Evolutionary conservation across 768 basidiomycete genomes (phyloP).

Genomic region (Candolleomyces efflorescens): DNA sequence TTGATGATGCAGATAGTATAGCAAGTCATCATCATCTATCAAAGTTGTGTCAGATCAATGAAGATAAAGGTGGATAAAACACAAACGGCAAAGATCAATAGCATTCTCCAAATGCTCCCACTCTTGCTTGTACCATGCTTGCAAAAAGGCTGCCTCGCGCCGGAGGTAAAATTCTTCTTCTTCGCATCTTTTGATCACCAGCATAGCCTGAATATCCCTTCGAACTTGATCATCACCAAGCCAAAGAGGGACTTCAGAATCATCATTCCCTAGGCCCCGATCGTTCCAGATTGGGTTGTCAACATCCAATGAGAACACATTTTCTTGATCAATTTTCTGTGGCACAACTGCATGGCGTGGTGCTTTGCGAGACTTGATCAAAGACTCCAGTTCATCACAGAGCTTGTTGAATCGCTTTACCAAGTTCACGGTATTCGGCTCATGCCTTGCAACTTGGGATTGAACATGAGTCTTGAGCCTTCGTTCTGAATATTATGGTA

Average conservation of each 20-base stretch:
- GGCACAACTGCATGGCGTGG: conserved; percentile 20
- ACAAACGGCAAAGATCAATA: not conserved
- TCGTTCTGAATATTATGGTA: conserved; percentile 17
- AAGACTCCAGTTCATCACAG: conserved; percentile 15
- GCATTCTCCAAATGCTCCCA: conserved; percentile 11
- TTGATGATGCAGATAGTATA: no score
- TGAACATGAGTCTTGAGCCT: conserved; percentile 25
- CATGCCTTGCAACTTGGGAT: conserved; percentile 19
- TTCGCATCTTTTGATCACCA: conserved; percentile 20
- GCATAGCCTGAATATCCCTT: conserved; percentile 24
- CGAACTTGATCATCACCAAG: conserved; percentile 21
- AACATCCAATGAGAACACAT: conserved; percentile 28
- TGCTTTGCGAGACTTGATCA: conserved; percentile 17
- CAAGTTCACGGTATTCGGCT: conserved; percentile 22
- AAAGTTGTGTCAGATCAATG: no score
- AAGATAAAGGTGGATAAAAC: conserved; percentile 7
- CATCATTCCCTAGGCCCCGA: conserved; percentile 20
- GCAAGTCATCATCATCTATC: no score
- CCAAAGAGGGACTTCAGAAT: conserved; percentile 21
- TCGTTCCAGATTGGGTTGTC: conserved; percentile 34
- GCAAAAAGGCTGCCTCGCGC: conserved; percentile 16
- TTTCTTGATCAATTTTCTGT: conserved; percentile 14
- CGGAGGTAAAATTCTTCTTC: conserved; percentile 22
- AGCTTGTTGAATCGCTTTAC: conserved; percentile 24
- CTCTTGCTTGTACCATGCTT: conserved; percentile 23